A percentile compares a stretch with the other conserved stretches of the same genome.
phyloP scores from a whole-genome alignment of 2,329 filamentous ascomycete species.

The Ascomycota sp. region DNA sequence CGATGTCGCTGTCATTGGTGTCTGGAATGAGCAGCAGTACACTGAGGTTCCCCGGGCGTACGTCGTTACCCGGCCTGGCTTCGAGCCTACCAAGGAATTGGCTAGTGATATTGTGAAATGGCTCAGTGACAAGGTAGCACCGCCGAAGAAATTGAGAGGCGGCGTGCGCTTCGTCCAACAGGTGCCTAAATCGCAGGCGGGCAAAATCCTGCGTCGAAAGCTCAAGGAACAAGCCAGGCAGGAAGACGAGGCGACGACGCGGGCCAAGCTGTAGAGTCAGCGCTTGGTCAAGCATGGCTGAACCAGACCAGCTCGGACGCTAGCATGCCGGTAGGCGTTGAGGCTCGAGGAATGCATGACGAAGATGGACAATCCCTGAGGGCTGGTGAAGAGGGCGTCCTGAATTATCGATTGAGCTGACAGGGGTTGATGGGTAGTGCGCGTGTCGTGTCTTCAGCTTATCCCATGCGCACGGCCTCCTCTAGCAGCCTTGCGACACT shows the following conservation, averaged over 20 bases:
- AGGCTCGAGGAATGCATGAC: no score
- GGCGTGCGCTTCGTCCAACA: conserved; percentile 44
- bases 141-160: conserved; percentile 46
- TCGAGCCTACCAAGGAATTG: conserved; percentile 12
- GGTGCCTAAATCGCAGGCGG: conserved; percentile 45
- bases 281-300: no score
- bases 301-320: no score
- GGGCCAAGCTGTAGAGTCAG: conserved; percentile 13
- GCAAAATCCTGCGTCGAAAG: conserved; percentile 25
- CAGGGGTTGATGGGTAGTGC: no score
- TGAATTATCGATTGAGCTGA: no score
- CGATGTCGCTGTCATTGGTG: conserved; percentile 43
- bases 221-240: conserved; percentile 22
- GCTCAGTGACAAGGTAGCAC: conserved; percentile 34
- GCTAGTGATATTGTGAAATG: conserved; percentile 15
- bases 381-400: no score
- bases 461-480: conserved; percentile 62
- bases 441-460: conserved; percentile 1
- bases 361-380: no score
- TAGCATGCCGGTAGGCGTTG: no score
- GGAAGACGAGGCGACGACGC: conserved; percentile 11
- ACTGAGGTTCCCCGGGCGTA: conserved; percentile 42
- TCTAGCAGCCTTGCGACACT: conserved; percentile 67
- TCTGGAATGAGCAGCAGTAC: conserved; percentile 32
- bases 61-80: conserved; percentile 14